These are phyloP conservation scores for Colletotrichum melonis DNA, from an alignment of 2,329 filamentous ascomycete species.

Conservation along the genomic window DNA sequence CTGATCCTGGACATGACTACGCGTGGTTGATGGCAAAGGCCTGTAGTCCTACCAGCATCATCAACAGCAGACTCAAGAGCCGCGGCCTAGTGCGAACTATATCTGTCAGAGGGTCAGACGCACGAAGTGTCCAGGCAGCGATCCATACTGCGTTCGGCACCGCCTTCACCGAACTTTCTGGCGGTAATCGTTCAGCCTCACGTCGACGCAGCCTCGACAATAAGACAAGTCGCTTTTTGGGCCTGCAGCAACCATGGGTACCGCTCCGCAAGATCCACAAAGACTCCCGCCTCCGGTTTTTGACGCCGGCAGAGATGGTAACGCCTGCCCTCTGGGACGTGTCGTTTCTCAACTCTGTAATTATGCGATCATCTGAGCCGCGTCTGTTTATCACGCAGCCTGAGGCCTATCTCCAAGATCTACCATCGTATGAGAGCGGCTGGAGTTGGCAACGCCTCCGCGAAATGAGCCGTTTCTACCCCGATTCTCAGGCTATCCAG, in stretches of 20 bases:
- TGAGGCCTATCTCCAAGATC: constrained; percentile 78
- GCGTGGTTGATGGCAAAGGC: constrained; percentile 78
- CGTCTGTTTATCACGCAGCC: constrained; percentile 82
- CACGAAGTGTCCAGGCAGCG: constrained; percentile 74
- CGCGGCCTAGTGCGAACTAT: constrained; percentile 77
- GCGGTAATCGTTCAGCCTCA: constrained; percentile 14
- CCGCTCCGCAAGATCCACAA: constrained; percentile 82
- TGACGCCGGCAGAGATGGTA: constrained; percentile 78
- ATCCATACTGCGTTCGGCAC: constrained; percentile 72
- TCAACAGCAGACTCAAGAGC: constrained; percentile 79
- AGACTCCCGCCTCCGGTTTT: constrained; percentile 77
- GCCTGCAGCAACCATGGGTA: constrained; percentile 76
- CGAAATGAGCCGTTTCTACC: constrained; percentile 68
- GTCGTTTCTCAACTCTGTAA: constrained; percentile 75
- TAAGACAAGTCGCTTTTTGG: constrained; percentile 62
- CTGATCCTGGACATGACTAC: constrained; percentile 55
- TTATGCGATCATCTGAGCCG: constrained; percentile 77
- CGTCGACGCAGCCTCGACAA: constrained; percentile 42
- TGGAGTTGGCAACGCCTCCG: constrained; percentile 81
- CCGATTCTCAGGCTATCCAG: constrained; percentile 48
- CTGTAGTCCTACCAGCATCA: constrained; percentile 69
- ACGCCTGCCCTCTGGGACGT: constrained; percentile 79
- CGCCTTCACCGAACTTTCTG: constrained; percentile 58
- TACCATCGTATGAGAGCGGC: constrained; percentile 60
- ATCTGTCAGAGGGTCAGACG: constrained; percentile 70